Conservation (phyloP, 306 rosid species). For the Vigna angularis region DNA sequence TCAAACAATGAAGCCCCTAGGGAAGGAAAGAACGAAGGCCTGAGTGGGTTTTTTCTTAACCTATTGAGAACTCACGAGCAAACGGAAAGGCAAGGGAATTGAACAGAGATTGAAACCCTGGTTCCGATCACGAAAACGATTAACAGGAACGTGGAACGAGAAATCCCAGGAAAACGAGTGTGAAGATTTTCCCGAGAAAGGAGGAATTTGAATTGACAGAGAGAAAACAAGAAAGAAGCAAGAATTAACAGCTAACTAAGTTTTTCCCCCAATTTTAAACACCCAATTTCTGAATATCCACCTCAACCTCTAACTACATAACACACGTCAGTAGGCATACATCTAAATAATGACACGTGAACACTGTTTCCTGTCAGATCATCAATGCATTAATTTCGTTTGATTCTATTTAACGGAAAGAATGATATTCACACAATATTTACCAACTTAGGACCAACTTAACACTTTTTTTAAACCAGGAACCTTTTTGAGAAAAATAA, state of each 20-base stretch:
- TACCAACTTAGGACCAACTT: too few species aligned
- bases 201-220: slow-evolving; percentile 45
- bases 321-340: too few species aligned
- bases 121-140: slow-evolving; percentile 31
- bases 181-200: slow-evolving; percentile 37
- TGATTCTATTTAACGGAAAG: too few species aligned
- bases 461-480: too few species aligned
- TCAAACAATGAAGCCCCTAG: slow-evolving; percentile 19
- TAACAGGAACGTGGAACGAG: not conserved
- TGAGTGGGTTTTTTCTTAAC: not conserved
- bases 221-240: slow-evolving; percentile 19
- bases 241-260: not conserved
- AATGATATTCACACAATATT: too few species aligned
- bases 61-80: not conserved
- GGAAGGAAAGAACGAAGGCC: not conserved
- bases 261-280: too few species aligned
- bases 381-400: too few species aligned
- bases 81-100: not conserved
- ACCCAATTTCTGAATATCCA: too few species aligned
- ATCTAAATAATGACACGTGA: too few species aligned
- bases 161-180: slow-evolving; percentile 12
- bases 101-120: not conserved
- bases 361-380: too few species aligned
- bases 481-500: too few species aligned
- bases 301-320: too few species aligned